Base-by-base conservation (phyloP, 495 filamentous ascomycete genomes). In the Jackrogersella multiformis region DNA sequence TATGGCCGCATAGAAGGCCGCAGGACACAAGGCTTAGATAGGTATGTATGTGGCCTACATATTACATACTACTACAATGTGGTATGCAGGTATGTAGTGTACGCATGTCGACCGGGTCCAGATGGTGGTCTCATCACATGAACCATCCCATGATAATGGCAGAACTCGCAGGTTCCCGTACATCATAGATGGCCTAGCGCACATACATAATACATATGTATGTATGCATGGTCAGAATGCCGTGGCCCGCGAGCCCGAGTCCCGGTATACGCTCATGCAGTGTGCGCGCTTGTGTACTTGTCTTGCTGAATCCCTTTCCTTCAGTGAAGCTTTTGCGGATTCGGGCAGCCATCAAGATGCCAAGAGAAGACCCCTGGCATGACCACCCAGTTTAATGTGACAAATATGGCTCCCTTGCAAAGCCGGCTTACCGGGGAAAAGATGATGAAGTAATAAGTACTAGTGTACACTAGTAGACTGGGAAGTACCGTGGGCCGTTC, bases 201-300 rank as follows among this genome's bases (percentile, higher is more conserved):
- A 61, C 57, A 56, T 56, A 70, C 63, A 67, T 46, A 23, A 21
- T 28, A 60, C 52, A 58, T 69, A 69, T 71, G 68, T 54, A 67
- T 62, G 54, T 69, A 69, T 71, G 68, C 59, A 67, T 62, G 54
- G 23, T 24, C 41, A 67, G 36, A 63, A 67, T 67, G 62, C 57
- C 68, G 64, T 67, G 48, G 58, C 55, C 63, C 64, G 68, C 58
- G 63, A 71, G 68, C 68, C 68, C 68, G 64, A 67, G 63, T 64
- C 65, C 59, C 68, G 68, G 59, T 59, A 70, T 70, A 68, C 64
- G 44, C 52, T 53, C 28, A 42, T 55, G 52, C 36, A 61, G 61
- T n/a, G 42, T 32, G 56, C 41, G 53, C 55, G 42, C 61, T 46
- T 65, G 56, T 56, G 41, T 66, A 21, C 55, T 66, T 54, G 46